Evolutionary conservation across 805 yeast genomes (phyloP).

Genomic region (Kodamaea jinghongensis): DNA sequence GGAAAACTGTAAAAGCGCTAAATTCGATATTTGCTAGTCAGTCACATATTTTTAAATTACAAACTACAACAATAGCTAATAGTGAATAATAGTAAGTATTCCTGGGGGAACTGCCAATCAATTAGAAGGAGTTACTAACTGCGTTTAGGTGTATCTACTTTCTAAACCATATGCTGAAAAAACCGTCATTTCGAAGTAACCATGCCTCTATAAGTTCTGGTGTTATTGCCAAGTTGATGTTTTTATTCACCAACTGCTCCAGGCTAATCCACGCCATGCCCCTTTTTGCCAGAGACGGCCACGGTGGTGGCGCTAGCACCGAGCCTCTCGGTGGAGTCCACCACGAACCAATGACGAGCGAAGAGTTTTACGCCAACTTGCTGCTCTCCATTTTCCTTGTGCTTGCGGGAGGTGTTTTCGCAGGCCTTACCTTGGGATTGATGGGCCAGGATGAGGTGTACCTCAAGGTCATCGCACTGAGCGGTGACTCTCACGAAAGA

Average conservation of each 20-base stretch:
- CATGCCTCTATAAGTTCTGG: conserved; percentile 24
- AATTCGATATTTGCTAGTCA: too few relatives aligned
- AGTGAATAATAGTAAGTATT: too few relatives aligned
- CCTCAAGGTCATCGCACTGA: conserved; percentile 80
- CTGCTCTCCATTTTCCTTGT: conserved; percentile 59
- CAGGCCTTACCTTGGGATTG: conserved; percentile 88
- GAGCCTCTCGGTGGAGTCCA: not conserved
- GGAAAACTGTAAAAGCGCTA: too few relatives aligned
- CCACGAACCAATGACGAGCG: conserved; percentile 24
- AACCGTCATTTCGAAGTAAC: conserved; percentile 26
- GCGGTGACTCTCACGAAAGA: conserved; percentile 76
- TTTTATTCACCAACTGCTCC: conserved; percentile 32
- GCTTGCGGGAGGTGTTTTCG: conserved; percentile 83
- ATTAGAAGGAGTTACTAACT: too few relatives aligned
- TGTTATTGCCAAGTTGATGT: conserved; percentile 27
- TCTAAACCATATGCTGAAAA: conserved; percentile 16
- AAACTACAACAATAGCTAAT: too few relatives aligned
- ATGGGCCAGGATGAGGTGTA: conserved; percentile 99
- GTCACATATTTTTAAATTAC: too few relatives aligned
- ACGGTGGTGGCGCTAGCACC: not conserved
- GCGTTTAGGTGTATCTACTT: too few relatives aligned
- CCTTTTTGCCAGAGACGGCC: conserved; percentile 13
- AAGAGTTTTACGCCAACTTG: conserved; percentile 47
- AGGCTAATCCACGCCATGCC: conserved; percentile 38
- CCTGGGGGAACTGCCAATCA: too few relatives aligned